Evolutionary conservation across 106 monocot species (phyloP).

Genomic region (Dioscorea alata): DNA sequence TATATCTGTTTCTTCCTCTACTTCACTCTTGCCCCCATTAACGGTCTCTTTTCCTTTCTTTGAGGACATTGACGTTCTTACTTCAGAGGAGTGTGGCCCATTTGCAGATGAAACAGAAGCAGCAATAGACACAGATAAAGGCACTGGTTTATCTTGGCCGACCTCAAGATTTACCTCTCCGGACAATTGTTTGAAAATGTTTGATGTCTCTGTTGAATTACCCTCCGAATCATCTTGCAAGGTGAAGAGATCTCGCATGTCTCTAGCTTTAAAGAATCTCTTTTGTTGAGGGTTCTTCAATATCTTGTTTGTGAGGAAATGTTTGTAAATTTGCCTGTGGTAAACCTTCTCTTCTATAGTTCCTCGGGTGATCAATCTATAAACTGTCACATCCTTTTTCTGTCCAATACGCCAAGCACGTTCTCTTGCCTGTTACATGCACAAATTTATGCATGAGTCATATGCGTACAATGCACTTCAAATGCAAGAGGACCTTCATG

Average conservation of each 20-base stretch:
- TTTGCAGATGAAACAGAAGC: not conserved
- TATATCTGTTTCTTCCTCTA: constrained; percentile 55
- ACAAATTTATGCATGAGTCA: constrained; percentile 8
- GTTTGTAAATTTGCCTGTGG: constrained; percentile 96
- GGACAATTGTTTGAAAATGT: constrained; percentile 75
- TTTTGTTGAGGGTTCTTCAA: constrained; percentile 88
- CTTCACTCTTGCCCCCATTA: constrained; percentile 6
- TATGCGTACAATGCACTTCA: not conserved
- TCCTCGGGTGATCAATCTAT: constrained; percentile 88
- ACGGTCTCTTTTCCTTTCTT: constrained; percentile 21
- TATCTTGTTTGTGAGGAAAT: constrained; percentile 92
- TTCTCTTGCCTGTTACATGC: constrained; percentile 73
- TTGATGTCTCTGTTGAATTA: constrained; percentile 72
- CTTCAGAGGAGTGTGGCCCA: constrained; percentile 1
- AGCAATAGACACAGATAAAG: not conserved
- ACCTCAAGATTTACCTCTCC: constrained; percentile 51
- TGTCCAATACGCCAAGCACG: constrained; percentile 99
- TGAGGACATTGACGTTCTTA: constrained; percentile 6
- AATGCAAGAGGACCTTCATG: too few relatives aligned
- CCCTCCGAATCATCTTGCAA: constrained; percentile 61
- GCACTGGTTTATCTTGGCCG: constrained; percentile 9
- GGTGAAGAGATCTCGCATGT: constrained; percentile 85
- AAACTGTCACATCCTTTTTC: constrained; percentile 77
- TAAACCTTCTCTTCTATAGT: constrained; percentile 99
- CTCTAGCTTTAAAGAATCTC: constrained; percentile 87